A percentile compares a stretch with the other conserved stretches of the same genome.
Conservation (phyloP, 805 yeast species). For the Suhomyces vadensis region DNA sequence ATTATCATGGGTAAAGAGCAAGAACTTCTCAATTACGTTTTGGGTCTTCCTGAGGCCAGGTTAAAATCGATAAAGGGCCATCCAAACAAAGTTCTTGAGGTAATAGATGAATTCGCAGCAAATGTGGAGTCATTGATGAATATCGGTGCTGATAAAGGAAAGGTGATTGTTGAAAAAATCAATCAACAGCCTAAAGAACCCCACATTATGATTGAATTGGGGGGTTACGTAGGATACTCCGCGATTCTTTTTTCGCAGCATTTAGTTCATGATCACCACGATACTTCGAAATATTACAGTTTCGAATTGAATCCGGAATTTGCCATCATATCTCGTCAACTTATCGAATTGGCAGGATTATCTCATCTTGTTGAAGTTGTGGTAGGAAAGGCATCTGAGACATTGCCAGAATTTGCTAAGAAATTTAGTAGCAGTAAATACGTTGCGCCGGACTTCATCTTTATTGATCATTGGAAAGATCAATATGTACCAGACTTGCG, state of each 20-base stretch:
- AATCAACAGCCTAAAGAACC: slow-evolving; percentile 19
- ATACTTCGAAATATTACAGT: slow-evolving; percentile 30
- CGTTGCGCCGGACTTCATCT: slow-evolving; percentile 33
- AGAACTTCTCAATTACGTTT: slow-evolving; percentile 23
- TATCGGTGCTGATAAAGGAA: slow-evolving; percentile 34
- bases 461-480: slow-evolving; percentile 43
- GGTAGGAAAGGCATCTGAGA: slow-evolving; percentile 33
- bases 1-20: slow-evolving; percentile 22
- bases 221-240: slow-evolving; percentile 38
- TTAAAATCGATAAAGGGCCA: slow-evolving; percentile 26
- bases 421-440: slow-evolving; percentile 14
- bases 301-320: slow-evolving; percentile 33
- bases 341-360: slow-evolving; percentile 38
- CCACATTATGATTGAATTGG: slow-evolving; percentile 31
- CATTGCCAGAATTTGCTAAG: slow-evolving; percentile 27
- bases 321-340: slow-evolving; percentile 30
- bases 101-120: slow-evolving; percentile 29
- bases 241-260: slow-evolving; percentile 36
- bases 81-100: slow-evolving; percentile 32
- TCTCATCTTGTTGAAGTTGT: slow-evolving; percentile 28
- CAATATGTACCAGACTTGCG: slow-evolving; percentile 44
- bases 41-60: slow-evolving; percentile 21
- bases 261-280: slow-evolving; percentile 19
- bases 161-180: slow-evolving; percentile 25
- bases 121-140: slow-evolving; percentile 26